phyloP scores from a whole-genome alignment of 192 early-diverging fungal species.

The Backusella westeae region DNA sequence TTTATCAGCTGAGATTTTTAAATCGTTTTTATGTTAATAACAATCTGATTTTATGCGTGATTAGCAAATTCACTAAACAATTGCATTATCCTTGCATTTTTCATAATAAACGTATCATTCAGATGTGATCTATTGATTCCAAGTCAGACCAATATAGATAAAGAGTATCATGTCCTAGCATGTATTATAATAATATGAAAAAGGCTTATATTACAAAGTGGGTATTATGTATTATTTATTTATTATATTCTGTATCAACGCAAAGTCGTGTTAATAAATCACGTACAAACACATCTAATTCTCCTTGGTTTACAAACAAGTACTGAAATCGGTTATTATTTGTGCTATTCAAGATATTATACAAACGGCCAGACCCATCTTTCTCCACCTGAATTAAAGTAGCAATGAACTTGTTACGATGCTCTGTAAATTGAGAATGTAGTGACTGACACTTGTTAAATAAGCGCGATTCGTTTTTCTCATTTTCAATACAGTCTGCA shows the following conservation, averaged over 20 bases:
- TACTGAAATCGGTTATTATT: neutral
- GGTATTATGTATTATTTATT: neutral
- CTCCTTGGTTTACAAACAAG: slow-evolving; percentile 24
- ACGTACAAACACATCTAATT: slow-evolving; percentile 34
- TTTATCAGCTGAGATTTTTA: neutral
- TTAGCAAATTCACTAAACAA: neutral
- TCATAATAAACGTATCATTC: neutral
- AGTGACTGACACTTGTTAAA: slow-evolving; percentile 13
- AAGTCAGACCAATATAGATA: neutral
- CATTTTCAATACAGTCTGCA: neutral
- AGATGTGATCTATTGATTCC: neutral
- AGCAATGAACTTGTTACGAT: slow-evolving; percentile 37
- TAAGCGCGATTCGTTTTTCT: slow-evolving; percentile 10
- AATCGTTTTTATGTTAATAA: neutral
- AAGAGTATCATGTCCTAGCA: neutral
- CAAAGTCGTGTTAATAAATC: slow-evolving; percentile 39
- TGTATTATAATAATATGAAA: neutral
- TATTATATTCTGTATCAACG: slow-evolving; percentile 31
- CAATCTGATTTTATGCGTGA: neutral
- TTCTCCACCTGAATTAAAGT: slow-evolving; percentile 38
- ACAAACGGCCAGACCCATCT: slow-evolving; percentile 32
- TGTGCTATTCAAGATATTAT: slow-evolving; percentile 7
- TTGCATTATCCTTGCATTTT: neutral
- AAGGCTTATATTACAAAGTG: neutral
- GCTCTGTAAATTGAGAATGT: slow-evolving; percentile 35